These are phyloP conservation scores for Saccharomycopsis synnaedendra DNA, from an alignment of 805 yeast species.

Conservation along the genomic window DNA sequence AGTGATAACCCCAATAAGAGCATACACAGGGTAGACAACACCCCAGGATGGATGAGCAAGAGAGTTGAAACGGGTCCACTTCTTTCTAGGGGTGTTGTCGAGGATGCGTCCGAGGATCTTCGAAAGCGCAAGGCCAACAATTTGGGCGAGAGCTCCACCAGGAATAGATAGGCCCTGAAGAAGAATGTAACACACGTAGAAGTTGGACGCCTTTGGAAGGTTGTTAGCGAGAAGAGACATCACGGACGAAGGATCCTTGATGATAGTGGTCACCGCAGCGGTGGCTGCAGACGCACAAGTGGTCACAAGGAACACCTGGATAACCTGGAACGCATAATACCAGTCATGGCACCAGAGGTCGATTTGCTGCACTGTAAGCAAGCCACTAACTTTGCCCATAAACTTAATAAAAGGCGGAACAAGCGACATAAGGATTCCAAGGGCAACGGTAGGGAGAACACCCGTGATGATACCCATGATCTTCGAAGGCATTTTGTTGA, in stretches of 20 bases:
- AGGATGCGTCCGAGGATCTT: slow-evolving; percentile 59
- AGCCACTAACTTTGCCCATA: slow-evolving; percentile 68
- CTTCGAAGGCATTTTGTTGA: slow-evolving; percentile 57
- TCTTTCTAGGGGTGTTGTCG: slow-evolving; percentile 84
- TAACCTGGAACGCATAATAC: slow-evolving; percentile 83
- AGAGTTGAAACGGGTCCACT: slow-evolving; percentile 66
- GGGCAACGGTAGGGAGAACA: slow-evolving; percentile 69
- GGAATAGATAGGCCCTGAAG: slow-evolving; percentile 73
- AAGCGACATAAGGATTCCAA: slow-evolving; percentile 74
- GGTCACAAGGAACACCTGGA: slow-evolving; percentile 77
- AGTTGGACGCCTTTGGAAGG: slow-evolving; percentile 84
- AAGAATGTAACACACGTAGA: slow-evolving; percentile 73
- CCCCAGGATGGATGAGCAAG: slow-evolving; percentile 73
- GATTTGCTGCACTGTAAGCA: slow-evolving; percentile 55
- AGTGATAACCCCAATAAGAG: slow-evolving; percentile 62
- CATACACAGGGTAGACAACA: slow-evolving; percentile 65
- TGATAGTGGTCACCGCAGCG: slow-evolving; percentile 61
- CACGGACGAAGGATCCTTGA: slow-evolving; percentile 56
- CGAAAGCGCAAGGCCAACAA: slow-evolving; percentile 61
- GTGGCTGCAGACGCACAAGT: slow-evolving; percentile 77
- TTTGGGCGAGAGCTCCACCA: slow-evolving; percentile 66
- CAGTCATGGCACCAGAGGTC: slow-evolving; percentile 81
- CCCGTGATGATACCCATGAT: slow-evolving; percentile 82
- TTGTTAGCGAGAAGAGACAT: slow-evolving; percentile 62
- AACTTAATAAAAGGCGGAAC: slow-evolving; percentile 76